Base-by-base conservation (phyloP, 1,284 basidiomycete genomes). In the Boletellus deceptivus region DNA sequence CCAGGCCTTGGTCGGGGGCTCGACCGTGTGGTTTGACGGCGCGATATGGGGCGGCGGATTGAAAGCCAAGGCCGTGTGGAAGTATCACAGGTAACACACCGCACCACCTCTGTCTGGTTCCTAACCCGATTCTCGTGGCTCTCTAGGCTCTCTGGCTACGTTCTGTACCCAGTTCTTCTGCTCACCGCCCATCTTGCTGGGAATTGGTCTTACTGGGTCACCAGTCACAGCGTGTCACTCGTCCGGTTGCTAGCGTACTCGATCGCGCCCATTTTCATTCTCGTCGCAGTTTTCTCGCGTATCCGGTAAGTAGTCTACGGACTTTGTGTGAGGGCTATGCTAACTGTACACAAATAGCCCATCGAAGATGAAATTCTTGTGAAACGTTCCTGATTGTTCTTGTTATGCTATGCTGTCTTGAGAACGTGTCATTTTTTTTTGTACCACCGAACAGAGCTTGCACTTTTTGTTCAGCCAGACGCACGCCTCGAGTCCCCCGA, bases 11-110 rank as follows among this genome's bases (percentile, higher is more conserved):
- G 6, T 87, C 0, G 86, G 86, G 10, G 83, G 74, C 2, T 82
- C 75, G 14, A 87, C 83, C 48, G 84, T 89, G 13, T 89, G 86
- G 86, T 82, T 77, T 54, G 73, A 70, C 14, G 86, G 86, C 13
- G 72, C 70, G 10, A 70, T 75, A 1, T 84, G 88, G 59, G 85
- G 86, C 16, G 85, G 86, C 3, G 81, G 80, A 17, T 66, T 73
- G 47, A 82, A 77, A 64, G 84, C 86, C 22, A 89, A 86, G 62
- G 61, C 69, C 0, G 46, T 87, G n/a, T 89, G 86, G 84, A 89
- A 88, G 62, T 89, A 87, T 55, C 86, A 89, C 59, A 72, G 86
- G 85, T 83, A 55, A 53, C 13, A 18, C 18, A 16, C 4, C 7
- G 2, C 6, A 8, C 24, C 16, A 16, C 22, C 17, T 34, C 33